phyloP scores from a whole-genome alignment of 192 early-diverging fungal species.

The Coemansia sp. region DNA sequence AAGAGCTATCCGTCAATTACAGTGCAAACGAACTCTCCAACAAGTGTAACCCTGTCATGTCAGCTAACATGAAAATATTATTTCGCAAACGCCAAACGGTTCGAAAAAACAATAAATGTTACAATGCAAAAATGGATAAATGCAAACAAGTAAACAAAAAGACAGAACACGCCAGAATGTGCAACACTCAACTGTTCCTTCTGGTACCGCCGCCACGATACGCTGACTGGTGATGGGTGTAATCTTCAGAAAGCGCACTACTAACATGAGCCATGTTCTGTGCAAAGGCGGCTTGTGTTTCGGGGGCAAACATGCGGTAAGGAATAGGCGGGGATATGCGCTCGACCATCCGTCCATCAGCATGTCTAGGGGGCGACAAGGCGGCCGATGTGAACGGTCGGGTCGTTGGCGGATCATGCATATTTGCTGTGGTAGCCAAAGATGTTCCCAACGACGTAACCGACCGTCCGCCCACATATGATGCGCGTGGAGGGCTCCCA shows the following conservation, averaged over 20 bases:
- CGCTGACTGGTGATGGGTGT: background rate
- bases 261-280: slow-evolving; percentile 31
- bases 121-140: too few relatives aligned
- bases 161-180: too few relatives aligned
- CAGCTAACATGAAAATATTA: too few relatives aligned
- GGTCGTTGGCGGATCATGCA: background rate
- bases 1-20: too few relatives aligned
- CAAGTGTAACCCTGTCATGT: too few relatives aligned
- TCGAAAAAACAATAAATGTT: too few relatives aligned
- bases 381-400: slow-evolving; percentile 25
- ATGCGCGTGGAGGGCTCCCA: background rate
- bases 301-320: slow-evolving; percentile 49
- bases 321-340: slow-evolving; percentile 43
- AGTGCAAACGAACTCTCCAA: too few relatives aligned
- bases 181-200: too few relatives aligned
- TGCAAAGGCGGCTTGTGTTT: slow-evolving; percentile 31
- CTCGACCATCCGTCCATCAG: background rate
- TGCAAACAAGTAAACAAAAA: too few relatives aligned
- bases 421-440: background rate
- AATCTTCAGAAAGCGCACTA: slow-evolving; percentile 10
- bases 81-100: too few relatives aligned
- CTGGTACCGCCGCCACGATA: background rate
- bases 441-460: slow-evolving; percentile 7
- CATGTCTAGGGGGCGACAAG: background rate
- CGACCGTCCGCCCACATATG: background rate